Evolutionary conservation across 768 basidiomycete species (phyloP).

Genomic region (Guyanaporus albipodus): DNA sequence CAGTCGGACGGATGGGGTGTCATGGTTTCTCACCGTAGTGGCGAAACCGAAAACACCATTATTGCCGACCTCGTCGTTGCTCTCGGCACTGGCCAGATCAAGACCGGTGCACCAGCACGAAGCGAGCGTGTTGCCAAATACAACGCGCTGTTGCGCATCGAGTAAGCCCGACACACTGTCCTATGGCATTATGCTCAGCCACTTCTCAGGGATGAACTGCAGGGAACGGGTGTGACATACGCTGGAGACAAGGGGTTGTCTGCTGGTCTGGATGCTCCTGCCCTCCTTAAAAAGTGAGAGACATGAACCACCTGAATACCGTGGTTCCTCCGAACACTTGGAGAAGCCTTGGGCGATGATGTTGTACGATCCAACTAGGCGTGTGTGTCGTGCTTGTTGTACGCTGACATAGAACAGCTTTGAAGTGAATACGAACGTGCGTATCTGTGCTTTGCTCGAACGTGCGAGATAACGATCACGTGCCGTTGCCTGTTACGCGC

Average conservation of each 20-base stretch:
- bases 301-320: slow-evolving; percentile 1
- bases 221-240: slow-evolving; percentile 57
- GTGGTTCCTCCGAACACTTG: slow-evolving; percentile 2
- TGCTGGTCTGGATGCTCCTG: slow-evolving; percentile 68
- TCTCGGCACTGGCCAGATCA: slow-evolving; percentile 91
- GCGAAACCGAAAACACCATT: slow-evolving; percentile 96
- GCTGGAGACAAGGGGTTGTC: slow-evolving; percentile 81
- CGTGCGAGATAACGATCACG: slow-evolving; percentile 26
- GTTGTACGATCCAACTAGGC: slow-evolving; percentile 31
- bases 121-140: slow-evolving; percentile 97
- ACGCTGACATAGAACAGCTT: slow-evolving; percentile 22
- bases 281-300: slow-evolving; percentile 60
- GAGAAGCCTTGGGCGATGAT: slow-evolving; percentile 4
- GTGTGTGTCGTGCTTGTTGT: slow-evolving; percentile 21
- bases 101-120: slow-evolving; percentile 96
- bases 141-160: slow-evolving; percentile 86
- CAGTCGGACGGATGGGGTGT: slow-evolving; percentile 98
- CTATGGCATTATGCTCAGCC: not conserved
- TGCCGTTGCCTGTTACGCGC: slow-evolving; percentile 17
- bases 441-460: slow-evolving; percentile 3
- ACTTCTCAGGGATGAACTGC: slow-evolving; percentile 65
- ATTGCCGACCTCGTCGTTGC: slow-evolving; percentile 96
- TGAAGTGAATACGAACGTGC: slow-evolving; percentile 14
- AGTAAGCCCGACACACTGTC: slow-evolving; percentile 46
- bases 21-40: slow-evolving; percentile 99